Percentiles rank a stretch among this genome's conserved stretches.
phyloP scores from a whole-genome alignment of 2,329 filamentous ascomycete species.

The Ophiostoma populinum region DNA sequence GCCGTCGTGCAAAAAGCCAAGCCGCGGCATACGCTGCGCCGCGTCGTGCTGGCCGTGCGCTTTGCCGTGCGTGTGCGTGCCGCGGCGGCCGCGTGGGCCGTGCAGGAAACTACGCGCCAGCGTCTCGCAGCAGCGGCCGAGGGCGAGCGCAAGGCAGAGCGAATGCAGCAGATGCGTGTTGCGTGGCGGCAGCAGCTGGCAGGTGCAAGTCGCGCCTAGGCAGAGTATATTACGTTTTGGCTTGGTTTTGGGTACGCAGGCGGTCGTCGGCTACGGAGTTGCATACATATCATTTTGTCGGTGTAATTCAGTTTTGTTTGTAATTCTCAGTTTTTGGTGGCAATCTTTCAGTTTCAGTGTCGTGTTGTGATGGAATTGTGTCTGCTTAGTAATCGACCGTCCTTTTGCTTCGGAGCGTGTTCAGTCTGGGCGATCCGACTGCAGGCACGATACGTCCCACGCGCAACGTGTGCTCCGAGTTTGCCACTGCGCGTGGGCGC shows the following conservation, averaged over 20 bases:
- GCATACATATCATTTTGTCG: no score
- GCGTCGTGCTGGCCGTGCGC: constrained; percentile 22
- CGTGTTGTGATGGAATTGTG: no score
- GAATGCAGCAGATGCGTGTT: constrained; percentile 23
- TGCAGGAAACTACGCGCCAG: constrained; percentile 32
- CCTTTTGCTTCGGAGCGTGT: no score
- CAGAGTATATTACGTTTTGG: not conserved
- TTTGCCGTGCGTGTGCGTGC: constrained; percentile 35
- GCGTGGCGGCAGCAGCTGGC: constrained; percentile 16
- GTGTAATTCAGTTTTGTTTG: no score
- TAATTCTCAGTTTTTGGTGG: no score
- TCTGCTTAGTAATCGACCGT: no score
- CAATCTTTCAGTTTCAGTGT: no score
- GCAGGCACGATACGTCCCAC: no score
- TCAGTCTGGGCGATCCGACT: no score
- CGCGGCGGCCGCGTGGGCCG: constrained; percentile 29
- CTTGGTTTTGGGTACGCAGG: not conserved
- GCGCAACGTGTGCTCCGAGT: no score
- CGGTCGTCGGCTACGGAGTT: no score
- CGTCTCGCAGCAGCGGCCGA: constrained; percentile 32
- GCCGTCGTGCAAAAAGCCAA: constrained; percentile 12
- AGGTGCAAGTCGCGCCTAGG: constrained; percentile 1
- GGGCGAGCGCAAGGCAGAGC: constrained; percentile 26
- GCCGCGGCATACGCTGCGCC: constrained; percentile 16
- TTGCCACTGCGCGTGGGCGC: no score